Conservation (phyloP, 140 eudicot species). For the Bidens hawaiensis region DNA sequence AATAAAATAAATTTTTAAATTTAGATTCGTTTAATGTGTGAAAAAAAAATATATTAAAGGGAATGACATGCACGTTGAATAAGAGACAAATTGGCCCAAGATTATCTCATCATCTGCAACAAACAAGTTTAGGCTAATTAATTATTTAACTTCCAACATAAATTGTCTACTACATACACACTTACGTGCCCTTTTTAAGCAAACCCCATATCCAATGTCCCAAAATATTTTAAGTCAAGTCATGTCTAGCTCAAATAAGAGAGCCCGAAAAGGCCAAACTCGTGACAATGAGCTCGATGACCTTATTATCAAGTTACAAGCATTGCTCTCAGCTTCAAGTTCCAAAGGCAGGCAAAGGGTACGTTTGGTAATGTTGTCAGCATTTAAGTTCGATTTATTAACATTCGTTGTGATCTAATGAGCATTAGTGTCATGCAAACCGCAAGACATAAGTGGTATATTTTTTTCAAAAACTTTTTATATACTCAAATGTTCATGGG, state of each 20-base stretch:
- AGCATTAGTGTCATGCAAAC: neutral
- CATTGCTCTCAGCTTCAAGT: conserved; percentile 37
- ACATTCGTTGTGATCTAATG: neutral
- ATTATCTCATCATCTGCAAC: neutral
- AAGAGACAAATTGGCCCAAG: neutral
- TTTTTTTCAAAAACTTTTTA: too few species aligned
- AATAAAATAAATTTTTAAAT: neutral
- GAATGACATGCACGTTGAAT: neutral
- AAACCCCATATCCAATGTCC: neutral
- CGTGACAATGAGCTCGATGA: conserved; percentile 32
- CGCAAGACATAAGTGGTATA: neutral
- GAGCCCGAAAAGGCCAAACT: conserved; percentile 10
- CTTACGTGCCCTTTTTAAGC: neutral
- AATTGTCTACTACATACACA: neutral
- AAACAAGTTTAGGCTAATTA: neutral
- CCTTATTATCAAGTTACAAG: conserved; percentile 43
- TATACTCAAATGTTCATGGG: too few species aligned
- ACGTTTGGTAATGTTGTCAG: conserved; percentile 8
- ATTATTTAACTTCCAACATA: neutral
- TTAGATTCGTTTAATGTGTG: neutral
- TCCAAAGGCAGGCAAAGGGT: conserved; percentile 33
- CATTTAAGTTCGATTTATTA: neutral
- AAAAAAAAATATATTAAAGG: neutral
- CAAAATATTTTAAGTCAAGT: neutral
- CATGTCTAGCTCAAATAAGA: conserved; percentile 38